Evolutionary conservation across 2,329 filamentous ascomycete species (phyloP).

Genomic region (Fusarium sp.): DNA sequence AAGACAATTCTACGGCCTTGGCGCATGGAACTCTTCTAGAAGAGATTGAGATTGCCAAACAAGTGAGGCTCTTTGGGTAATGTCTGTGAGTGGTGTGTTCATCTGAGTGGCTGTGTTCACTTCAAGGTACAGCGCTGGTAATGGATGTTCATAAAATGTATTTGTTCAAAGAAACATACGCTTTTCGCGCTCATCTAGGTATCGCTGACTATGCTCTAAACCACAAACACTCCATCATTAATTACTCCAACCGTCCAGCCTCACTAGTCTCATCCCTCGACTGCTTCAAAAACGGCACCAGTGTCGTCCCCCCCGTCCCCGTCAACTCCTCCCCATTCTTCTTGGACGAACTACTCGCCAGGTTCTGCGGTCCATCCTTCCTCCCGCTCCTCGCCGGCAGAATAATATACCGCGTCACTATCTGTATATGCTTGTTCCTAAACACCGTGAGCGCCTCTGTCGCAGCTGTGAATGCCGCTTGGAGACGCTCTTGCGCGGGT

Average conservation of each 20-base stretch:
- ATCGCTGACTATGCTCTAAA: constrained; percentile 23
- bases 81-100: neutral
- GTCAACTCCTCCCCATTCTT: constrained; percentile 63
- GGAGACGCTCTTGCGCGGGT: constrained; percentile 57
- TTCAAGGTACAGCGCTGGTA: neutral
- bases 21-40: neutral
- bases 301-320: constrained; percentile 85
- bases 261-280: constrained; percentile 80
- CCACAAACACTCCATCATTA: neutral
- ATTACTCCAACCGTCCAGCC: constrained; percentile 47
- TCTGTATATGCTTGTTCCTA: constrained; percentile 86
- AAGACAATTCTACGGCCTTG: constrained; percentile 1
- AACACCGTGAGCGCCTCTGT: constrained; percentile 79
- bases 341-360: constrained; percentile 56
- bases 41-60: neutral
- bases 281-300: constrained; percentile 91
- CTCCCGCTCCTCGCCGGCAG: constrained; percentile 68
- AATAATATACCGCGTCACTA: constrained; percentile 91
- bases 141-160: neutral
- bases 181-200: neutral
- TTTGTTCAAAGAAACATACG: neutral
- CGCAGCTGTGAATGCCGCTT: constrained; percentile 72
- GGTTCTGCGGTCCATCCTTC: constrained; percentile 48
- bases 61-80: too few relatives aligned
- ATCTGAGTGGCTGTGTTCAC: neutral